Evolutionary conservation across 495 filamentous ascomycete species (phyloP), one percentile per base, ranked within the genome.

Genomic region (Parathielavia appendiculata): DNA sequence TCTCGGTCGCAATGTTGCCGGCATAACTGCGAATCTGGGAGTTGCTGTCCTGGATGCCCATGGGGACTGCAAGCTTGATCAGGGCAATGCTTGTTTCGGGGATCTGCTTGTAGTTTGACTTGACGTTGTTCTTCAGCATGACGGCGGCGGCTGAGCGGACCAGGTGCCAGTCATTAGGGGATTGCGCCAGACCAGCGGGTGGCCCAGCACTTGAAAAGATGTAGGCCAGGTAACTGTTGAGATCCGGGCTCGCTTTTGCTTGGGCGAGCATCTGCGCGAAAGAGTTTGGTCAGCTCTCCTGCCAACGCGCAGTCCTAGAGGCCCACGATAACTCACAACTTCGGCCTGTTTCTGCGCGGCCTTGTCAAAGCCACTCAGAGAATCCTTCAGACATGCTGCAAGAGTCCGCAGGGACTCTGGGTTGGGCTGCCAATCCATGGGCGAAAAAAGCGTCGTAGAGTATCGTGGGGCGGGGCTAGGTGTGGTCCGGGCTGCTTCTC

Each of bases 211-310:
- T 90, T 49, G 86, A 89, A 70, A 95, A 88, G 19, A 99, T 81
- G 68, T 91, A 97, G 50, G 90, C 87, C 48, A 99, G 83, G 70
- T 99, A 99, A 73, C 97, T 97, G 74, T 92, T 89, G 78, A 97
- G 90, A 71, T 97, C 92, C 10, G 92, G 92, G 16, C 86, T 95
- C 14, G 83, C 76, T 69, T 91, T 92, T 38, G 95, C 93, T 78
- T 95, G 88, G 54, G 84, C 79, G 64, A 99, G 89, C 91, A 97
- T 95, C 93, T 98, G 41, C 51, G 52, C 52, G 50, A 26, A 23
- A 19, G 14, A 7, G 1, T 44, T 44, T 12, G 30, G 53, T 56
- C 45, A 61, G 53, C 58, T 40, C 16, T 38, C 50, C 13, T 17
- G 20, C 51, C 39, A 19, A 54, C 11, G 30, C 20, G 52, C 17